These are phyloP conservation scores for Protomyces inundatus DNA, from an alignment of 1,139 yeast species.

Conservation along the genomic window DNA sequence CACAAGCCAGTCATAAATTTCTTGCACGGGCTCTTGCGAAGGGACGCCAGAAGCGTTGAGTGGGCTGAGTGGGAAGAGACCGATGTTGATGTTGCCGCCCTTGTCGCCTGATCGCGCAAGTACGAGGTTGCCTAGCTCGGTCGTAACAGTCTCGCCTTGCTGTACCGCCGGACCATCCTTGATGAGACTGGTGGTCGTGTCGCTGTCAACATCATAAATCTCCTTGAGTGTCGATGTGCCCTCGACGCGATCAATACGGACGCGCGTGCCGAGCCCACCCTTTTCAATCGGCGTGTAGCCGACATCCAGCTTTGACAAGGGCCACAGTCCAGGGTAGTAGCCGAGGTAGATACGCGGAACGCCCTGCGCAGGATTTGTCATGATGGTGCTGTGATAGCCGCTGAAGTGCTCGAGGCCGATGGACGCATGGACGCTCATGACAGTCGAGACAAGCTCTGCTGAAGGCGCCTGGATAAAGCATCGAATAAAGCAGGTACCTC, in stretches of 20 bases:
- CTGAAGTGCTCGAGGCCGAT: slow-evolving; percentile 21
- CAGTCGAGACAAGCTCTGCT: slow-evolving; percentile 11
- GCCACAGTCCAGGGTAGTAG: slow-evolving; percentile 16
- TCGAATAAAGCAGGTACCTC: slow-evolving; percentile 21
- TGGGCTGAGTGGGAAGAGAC: slow-evolving; percentile 30
- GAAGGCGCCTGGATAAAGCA: slow-evolving; percentile 20
- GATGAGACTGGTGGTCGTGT: background rate
- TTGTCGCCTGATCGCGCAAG: slow-evolving; percentile 33
- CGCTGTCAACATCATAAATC: slow-evolving; percentile 28
- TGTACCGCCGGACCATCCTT: slow-evolving; percentile 20
- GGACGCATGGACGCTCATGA: slow-evolving; percentile 3
- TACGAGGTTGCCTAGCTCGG: slow-evolving; percentile 30
- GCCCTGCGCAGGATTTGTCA: slow-evolving; percentile 17
- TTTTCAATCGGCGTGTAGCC: background rate
- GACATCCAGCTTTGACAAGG: slow-evolving; percentile 1
- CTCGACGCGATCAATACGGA: background rate
- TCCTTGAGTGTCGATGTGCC: slow-evolving; percentile 5
- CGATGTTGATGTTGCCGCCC: slow-evolving; percentile 32
- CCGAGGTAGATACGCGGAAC: slow-evolving; percentile 12
- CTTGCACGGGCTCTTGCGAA: slow-evolving; percentile 23
- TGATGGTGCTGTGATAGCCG: slow-evolving; percentile 15
- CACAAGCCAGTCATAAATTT: slow-evolving; percentile 33
- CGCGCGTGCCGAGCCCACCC: background rate
- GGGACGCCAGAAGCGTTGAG: background rate
- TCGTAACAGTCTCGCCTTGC: slow-evolving; percentile 29